Percentiles rank a stretch among this genome's conserved stretches.
phyloP scores from a whole-genome alignment of 257 asterid genomes.

The Capsicum pubescens region DNA sequence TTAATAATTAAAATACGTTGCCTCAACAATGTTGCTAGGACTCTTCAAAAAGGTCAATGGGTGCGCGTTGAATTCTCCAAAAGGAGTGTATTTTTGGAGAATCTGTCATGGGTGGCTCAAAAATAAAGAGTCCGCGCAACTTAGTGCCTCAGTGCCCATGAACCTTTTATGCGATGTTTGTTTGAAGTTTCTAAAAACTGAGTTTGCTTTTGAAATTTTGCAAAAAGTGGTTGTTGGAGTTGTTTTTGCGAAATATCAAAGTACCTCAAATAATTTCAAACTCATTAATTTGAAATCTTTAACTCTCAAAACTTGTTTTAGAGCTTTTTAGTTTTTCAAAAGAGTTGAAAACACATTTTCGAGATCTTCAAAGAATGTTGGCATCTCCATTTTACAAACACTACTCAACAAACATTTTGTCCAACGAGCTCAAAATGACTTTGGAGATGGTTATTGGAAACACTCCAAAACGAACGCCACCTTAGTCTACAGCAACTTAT shows the following conservation, averaged over 20 bases:
- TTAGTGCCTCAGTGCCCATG: background rate
- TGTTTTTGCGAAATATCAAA: background rate
- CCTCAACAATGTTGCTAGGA: background rate
- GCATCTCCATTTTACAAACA: background rate
- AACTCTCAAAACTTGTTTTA: background rate
- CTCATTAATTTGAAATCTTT: background rate
- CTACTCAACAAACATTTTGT: background rate
- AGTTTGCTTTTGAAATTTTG: background rate
- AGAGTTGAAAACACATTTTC: background rate
- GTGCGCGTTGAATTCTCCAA: too few species aligned
- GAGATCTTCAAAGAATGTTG: conserved; percentile 13
- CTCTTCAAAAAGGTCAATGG: too few species aligned
- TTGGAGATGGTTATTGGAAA: conserved; percentile 4
- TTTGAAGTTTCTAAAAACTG: conserved; percentile 12
- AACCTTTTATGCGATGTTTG: conserved; percentile 2
- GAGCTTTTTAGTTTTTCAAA: background rate
- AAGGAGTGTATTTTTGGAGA: too few species aligned
- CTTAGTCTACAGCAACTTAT: background rate
- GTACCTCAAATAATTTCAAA: background rate
- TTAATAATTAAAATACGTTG: background rate
- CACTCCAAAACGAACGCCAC: background rate
- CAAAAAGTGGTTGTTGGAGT: conserved; percentile 8
- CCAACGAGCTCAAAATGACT: background rate
- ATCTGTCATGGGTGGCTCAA: too few species aligned
- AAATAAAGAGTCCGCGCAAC: too few species aligned